A percentile compares a stretch with the other conserved stretches of the same genome.
phyloP scores from a whole-genome alignment of 768 basidiomycete species.

The Lentinula detonsa region DNA sequence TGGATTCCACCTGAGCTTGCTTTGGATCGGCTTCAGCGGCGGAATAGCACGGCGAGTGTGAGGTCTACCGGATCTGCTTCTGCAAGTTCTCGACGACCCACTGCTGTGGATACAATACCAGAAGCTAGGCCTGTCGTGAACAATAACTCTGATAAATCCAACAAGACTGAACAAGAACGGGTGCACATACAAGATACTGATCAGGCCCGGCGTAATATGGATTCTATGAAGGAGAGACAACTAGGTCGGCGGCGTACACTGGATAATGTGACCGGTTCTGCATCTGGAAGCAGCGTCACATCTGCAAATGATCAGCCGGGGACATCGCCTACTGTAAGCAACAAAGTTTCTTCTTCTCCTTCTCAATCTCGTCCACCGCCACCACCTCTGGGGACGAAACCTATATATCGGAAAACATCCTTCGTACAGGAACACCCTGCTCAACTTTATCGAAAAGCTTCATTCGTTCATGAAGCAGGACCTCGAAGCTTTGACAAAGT shows the following conservation, averaged over 20 bases:
- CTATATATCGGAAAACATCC: slow-evolving; percentile 4
- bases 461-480: neutral
- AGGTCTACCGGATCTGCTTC: slow-evolving; percentile 6
- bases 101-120: neutral
- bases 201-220: neutral
- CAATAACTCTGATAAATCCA: neutral
- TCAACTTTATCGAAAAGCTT: neutral
- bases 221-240: neutral
- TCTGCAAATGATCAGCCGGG: neutral
- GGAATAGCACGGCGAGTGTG: slow-evolving; percentile 3
- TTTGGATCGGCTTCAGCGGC: neutral
- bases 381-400: slow-evolving; percentile 2
- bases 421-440: neutral
- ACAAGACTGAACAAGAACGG: slow-evolving; percentile 4
- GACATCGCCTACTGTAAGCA: neutral
- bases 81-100: neutral
- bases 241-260: neutral
- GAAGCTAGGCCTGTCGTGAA: neutral
- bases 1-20: neutral
- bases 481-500: neutral
- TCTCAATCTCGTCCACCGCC: slow-evolving; percentile 6
- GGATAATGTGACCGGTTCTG: neutral
- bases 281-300: neutral
- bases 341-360: slow-evolving; percentile 1
- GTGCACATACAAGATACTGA: slow-evolving; percentile 1